Evolutionary conservation across 2,329 filamentous ascomycete genomes (phyloP), one percentile per base, ranked within the genome.

Genomic region (Fusarium multiceps): DNA sequence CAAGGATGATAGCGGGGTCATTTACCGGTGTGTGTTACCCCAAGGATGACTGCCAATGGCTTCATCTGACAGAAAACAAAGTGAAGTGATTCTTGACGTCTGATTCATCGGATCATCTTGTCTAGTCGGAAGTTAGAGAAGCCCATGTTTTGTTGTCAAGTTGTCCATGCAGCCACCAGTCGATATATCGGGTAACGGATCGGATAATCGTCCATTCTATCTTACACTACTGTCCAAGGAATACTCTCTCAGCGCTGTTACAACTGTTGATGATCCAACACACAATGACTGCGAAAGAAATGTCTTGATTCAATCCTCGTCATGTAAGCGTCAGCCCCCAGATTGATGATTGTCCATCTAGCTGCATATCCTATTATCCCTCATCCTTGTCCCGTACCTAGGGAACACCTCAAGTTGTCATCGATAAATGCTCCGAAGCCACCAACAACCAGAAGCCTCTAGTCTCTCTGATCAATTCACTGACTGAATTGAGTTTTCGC

Each of bases 241-340:
- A 43, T 43, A 41, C 20, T 25, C 18, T 47, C 43, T 50, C 37
- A 63, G 57, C 41, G 18, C 32, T 69, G 37, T 42, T 69, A 40
- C 41, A 43, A 2, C 11, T 21, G 14, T 11, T 23, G 41, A 16
- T 23, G 20, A 43, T 43, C 41, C 3, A 27, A 42, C 42, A 40
- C 55, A 55, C 40, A 16, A 18, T 6, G 40, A 16, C 37, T 59
- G 53, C n/a, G 55, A 28, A 46, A 34, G 25, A 65, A 48, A n/a
- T 30, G 37, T 28, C 27, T 42, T 25, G 43, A 42, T 32, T 41
- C 55, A n/a, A 47, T 18, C 45, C 20, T 40, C 64, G 67, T 72
- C 72, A 75, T 66, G 50, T 59, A 51, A 69, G 56, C 72, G 67
- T 75, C 72, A 72, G 59, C 62, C 60, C 60, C 30, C 48, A 61